Evolutionary conservation across 768 basidiomycete genomes (phyloP).

Genomic region (Psilocybe tampanensis): DNA sequence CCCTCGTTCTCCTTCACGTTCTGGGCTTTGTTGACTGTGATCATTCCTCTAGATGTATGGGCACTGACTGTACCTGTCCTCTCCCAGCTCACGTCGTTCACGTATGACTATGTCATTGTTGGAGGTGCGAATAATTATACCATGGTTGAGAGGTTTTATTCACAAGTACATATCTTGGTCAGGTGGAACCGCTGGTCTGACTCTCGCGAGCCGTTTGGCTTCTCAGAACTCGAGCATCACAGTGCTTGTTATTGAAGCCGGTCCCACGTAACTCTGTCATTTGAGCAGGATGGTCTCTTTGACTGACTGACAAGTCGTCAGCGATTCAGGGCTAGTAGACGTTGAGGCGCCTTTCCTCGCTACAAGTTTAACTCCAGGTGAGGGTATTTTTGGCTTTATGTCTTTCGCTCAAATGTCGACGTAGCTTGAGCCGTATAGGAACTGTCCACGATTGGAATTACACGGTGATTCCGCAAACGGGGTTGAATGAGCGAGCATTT

Average conservation of each 20-base stretch:
- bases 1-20: neutral
- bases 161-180: constrained; percentile 54
- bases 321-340: neutral
- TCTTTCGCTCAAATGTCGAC: neutral
- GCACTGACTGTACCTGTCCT: neutral
- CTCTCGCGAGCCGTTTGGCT: constrained; percentile 23
- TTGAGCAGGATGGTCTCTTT: too few species aligned
- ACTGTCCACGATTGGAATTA: constrained; percentile 31
- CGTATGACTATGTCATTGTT: constrained; percentile 17
- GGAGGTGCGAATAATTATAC: constrained; percentile 11
- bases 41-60: neutral
- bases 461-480: constrained; percentile 24
- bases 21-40: neutral
- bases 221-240: constrained; percentile 47
- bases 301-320: neutral
- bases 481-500: constrained; percentile 22
- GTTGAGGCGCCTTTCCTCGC: neutral
- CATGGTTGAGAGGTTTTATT: too few species aligned
- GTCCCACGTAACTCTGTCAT: constrained; percentile 51
- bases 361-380: neutral
- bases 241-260: constrained; percentile 56
- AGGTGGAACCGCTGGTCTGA: constrained; percentile 30
- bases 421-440: neutral
- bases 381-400: neutral
- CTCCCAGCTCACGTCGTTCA: constrained; percentile 6